phyloP scores from a whole-genome alignment of 257 asterid genomes.

The Jacaranda copaia region DNA sequence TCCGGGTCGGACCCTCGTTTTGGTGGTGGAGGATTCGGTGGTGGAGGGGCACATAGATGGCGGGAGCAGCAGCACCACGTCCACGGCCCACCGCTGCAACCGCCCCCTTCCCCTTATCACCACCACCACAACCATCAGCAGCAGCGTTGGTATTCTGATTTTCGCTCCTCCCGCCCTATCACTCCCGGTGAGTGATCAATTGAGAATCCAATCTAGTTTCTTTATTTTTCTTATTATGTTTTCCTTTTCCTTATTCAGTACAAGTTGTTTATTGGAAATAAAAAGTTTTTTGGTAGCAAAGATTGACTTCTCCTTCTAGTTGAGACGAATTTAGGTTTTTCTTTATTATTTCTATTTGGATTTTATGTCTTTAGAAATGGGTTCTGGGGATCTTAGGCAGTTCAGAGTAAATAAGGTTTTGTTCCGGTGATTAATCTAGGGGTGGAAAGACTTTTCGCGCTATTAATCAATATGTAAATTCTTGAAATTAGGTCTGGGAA shows the following conservation, averaged over 20 bases:
- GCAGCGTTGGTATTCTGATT: constrained; percentile 73
- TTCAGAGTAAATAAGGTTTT: constrained; percentile 1
- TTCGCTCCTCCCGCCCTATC: constrained; percentile 69
- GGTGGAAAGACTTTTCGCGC: constrained; percentile 19
- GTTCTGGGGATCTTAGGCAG: constrained; percentile 22
- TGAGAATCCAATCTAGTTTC: not conserved
- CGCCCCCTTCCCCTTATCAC: constrained; percentile 62
- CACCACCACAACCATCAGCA: constrained; percentile 53
- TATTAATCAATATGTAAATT: constrained; percentile 16
- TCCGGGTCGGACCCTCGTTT: constrained; percentile 62
- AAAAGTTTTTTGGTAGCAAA: not conserved
- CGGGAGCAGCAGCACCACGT: constrained; percentile 63
- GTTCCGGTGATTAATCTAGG: not conserved
- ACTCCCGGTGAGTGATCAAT: constrained; percentile 66
- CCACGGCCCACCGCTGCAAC: constrained; percentile 60
- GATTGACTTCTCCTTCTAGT: constrained; percentile 20
- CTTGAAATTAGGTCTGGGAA: constrained; percentile 18
- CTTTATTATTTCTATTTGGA: not conserved
- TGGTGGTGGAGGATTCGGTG: constrained; percentile 61
- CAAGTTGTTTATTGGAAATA: not conserved
- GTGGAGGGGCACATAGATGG: constrained; percentile 75
- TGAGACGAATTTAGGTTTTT: constrained; percentile 5
- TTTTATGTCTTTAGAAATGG: constrained; percentile 18
- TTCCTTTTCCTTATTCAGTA: not conserved
- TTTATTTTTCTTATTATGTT: not conserved